A percentile compares a stretch with the other conserved stretches of the same genome.
Conservation (phyloP, 2,329 filamentous ascomycete species). For the Pseudogymnoascus sp. region DNA sequence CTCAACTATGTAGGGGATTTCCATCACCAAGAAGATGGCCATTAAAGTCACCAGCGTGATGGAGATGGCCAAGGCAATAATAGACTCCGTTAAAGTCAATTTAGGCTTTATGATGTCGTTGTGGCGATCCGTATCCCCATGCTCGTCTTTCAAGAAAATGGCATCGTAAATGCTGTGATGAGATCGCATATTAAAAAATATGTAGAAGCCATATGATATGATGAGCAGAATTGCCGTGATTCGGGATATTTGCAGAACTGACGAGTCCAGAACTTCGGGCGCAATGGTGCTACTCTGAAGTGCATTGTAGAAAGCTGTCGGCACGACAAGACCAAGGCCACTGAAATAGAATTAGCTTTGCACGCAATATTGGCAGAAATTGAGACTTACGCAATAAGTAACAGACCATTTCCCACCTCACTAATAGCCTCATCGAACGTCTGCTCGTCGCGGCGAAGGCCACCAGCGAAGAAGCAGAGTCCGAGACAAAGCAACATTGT, state of each 20-base stretch:
- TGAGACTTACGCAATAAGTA: constrained; percentile 65
- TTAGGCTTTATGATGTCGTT: constrained; percentile 56
- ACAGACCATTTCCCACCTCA: constrained; percentile 69
- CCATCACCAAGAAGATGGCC: constrained; percentile 63
- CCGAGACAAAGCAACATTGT: constrained; percentile 76
- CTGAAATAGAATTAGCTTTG: constrained; percentile 25
- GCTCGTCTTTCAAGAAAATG: constrained; percentile 64
- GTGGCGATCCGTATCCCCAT: constrained; percentile 55
- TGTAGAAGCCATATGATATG: constrained; percentile 57
- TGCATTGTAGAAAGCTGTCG: constrained; percentile 42
- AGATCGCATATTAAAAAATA: constrained; percentile 68
- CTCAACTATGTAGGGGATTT: constrained; percentile 58
- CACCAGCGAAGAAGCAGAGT: constrained; percentile 71
- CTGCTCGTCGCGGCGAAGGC: constrained; percentile 59
- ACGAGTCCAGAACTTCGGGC: constrained; percentile 37
- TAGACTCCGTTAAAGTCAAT: constrained; percentile 66
- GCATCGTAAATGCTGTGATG: constrained; percentile 72
- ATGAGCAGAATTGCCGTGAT: constrained; percentile 65
- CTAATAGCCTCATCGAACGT: constrained; percentile 68
- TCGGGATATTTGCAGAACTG: constrained; percentile 60
- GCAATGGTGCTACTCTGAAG: constrained; percentile 30
- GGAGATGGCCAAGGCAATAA: constrained; percentile 56
- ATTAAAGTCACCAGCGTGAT: constrained; percentile 66
- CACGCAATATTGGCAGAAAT: neutral
- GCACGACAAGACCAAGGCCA: constrained; percentile 40